Evolutionary conservation across 2,329 filamentous ascomycete genomes (phyloP), one percentile per base, ranked within the genome.

Genomic region (Lachnellula suecica): DNA sequence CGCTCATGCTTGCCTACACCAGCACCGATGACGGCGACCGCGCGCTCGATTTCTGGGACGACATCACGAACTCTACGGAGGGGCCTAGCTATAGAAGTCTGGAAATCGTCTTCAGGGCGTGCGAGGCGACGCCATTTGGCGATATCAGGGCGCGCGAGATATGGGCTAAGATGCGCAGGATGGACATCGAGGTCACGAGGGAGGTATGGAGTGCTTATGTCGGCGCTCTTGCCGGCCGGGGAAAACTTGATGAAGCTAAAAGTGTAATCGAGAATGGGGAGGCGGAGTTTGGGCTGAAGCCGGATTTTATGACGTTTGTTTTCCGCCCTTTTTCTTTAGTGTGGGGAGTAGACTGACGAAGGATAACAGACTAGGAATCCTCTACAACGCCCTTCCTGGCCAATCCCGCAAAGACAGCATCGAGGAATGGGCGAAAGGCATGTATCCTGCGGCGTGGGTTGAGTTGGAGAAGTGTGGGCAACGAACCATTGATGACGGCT

Each of bases 1-100:
- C 88, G 0, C 74, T 97, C 44, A 96, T 99, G 85, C 77, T 94
- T 11, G 92, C 90, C 0, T 93, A 96, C 66, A 83, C 84, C 1
- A 80, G 82, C 1, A 88, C 84, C 63, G 88, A 82, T 6, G 77
- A 84, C 58, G 77, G 87, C 0, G 71, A 79, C 25, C 81, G 81
- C 49, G 89, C 89, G 1, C 74, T 96, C 58, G 83, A 86, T 44
- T 90, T 91, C 66, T 97, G 92, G 91, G 77, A 84, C 49, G 84
- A 95, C 44, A 91, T 99, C 52, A 84, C 86, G n/a, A 80, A 83
- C 51, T 91, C 87, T 0, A 77, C 79, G n/a, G 92, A 97, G 70
- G 94, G 94, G 0, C 94, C 94, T 0, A 88, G 86, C 1, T 91
- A 94, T 63, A 81, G 83, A 55, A 92, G 87, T 56, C 79, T 99